These are phyloP conservation scores for Bimuria novae-zelandiae DNA, from an alignment of 2,329 filamentous ascomycete genomes.

Conservation along the genomic window DNA sequence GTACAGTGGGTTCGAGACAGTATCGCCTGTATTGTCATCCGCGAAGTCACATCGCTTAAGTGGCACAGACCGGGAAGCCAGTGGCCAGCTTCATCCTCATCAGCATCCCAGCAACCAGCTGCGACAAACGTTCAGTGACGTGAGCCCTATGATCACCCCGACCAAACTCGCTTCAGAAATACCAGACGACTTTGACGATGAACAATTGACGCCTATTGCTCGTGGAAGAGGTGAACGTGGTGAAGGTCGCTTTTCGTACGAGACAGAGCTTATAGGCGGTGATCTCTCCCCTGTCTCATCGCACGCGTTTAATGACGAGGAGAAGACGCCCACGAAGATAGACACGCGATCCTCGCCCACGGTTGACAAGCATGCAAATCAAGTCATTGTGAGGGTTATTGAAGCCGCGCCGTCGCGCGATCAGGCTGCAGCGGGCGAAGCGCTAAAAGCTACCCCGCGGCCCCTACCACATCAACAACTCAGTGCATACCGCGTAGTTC, in stretches of 20 bases:
- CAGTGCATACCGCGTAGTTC: conserved; percentile 35
- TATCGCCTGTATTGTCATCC: conserved; percentile 19
- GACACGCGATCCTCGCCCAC: background rate
- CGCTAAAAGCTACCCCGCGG: conserved; percentile 16
- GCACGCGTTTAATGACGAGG: conserved; percentile 13
- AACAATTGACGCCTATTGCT: conserved; percentile 4
- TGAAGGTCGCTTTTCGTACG: conserved; percentile 21
- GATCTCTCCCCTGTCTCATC: conserved; percentile 35
- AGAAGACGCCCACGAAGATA: conserved; percentile 19
- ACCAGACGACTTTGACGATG: conserved; percentile 3
- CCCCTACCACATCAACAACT: conserved; percentile 22
- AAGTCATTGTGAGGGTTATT: background rate
- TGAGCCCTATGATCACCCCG: conserved; percentile 32
- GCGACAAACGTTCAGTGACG: conserved; percentile 17
- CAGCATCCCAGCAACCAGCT: conserved; percentile 8
- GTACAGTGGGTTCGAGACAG: conserved; percentile 2
- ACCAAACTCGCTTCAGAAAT: conserved; percentile 12
- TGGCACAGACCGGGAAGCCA: conserved; percentile 22
- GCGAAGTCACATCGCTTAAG: conserved; percentile 15
- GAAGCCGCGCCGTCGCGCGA: background rate
- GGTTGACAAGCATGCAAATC: background rate
- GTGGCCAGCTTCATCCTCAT: conserved; percentile 5
- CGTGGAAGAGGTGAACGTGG: background rate
- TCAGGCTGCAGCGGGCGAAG: background rate
- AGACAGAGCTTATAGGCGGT: conserved; percentile 29